Evolutionary conservation across 768 basidiomycete species (phyloP).

Genomic region (Pilatotrama ljubarskyi): DNA sequence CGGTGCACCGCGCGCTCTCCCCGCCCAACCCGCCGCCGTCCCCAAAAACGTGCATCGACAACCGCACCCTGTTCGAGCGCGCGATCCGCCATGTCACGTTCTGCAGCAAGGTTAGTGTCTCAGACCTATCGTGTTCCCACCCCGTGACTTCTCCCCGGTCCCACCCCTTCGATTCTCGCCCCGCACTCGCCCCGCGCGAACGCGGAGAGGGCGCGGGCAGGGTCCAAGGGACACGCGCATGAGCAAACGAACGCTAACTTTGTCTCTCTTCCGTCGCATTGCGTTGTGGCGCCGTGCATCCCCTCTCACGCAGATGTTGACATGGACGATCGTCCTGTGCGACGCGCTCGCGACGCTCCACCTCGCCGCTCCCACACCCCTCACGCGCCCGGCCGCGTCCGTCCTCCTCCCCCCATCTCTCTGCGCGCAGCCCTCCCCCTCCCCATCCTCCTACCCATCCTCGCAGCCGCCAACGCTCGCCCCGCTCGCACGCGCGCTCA

Average conservation of each 20-base stretch:
- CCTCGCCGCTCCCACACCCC: constrained; percentile 19
- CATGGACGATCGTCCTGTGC: constrained; percentile 23
- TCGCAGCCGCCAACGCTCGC: background rate
- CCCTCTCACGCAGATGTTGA: constrained; percentile 22
- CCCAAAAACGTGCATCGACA: constrained; percentile 21
- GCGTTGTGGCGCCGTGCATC: background rate
- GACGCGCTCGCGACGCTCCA: constrained; percentile 25
- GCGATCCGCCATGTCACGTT: constrained; percentile 28
- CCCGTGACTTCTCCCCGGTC: background rate
- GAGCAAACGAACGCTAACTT: constrained; percentile 5
- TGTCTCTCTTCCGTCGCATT: background rate
- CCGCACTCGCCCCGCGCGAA: background rate
- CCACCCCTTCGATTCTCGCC: background rate
- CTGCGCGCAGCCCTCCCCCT: background rate
- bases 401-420: constrained; percentile 14
- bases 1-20: constrained; percentile 27
- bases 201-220: background rate
- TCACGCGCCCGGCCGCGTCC: constrained; percentile 15
- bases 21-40: constrained; percentile 28
- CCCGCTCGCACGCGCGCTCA: background rate
- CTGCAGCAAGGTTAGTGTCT: constrained; percentile 27
- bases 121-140: background rate
- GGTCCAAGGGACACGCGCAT: background rate
- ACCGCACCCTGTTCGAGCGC: constrained; percentile 28
- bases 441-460: background rate